phyloP scores from a whole-genome alignment of 352 stramenopile genomes.

The Blastocystis sp. region DNA sequence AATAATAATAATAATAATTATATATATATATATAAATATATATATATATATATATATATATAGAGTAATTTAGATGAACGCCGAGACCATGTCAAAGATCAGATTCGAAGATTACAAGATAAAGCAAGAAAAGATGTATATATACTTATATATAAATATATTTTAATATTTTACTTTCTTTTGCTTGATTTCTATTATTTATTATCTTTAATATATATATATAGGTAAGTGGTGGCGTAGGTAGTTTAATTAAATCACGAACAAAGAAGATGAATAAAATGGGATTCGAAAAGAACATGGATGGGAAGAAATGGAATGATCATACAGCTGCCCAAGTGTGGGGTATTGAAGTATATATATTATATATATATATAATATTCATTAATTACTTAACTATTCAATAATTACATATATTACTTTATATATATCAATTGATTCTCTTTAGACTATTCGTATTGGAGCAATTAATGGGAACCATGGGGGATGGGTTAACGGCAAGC shows the following conservation, averaged over 20 bases:
- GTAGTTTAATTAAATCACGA: conserved; percentile 20
- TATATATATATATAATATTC: too few species aligned
- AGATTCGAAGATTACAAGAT: conserved; percentile 67
- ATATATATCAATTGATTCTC: too few species aligned
- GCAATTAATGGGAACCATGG: conserved; percentile 24
- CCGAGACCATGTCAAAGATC: conserved; percentile 21
- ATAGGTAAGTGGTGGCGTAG: conserved; percentile 25
- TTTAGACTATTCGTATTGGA: conserved; percentile 9
- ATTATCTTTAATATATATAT: too few species aligned
- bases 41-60: too few species aligned
- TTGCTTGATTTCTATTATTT: too few species aligned
- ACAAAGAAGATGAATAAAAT: conserved; percentile 27
- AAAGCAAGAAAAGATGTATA: conserved; percentile 38
- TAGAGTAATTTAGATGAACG: conserved; percentile 41
- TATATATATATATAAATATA: too few species aligned
- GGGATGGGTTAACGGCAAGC: conserved; percentile 30
- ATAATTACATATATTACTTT: too few species aligned
- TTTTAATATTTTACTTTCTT: too few species aligned
- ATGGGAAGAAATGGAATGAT: conserved; percentile 32
- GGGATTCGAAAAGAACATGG: conserved; percentile 28
- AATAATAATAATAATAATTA: too few species aligned
- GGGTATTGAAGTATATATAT: too few species aligned
- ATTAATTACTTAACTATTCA: too few species aligned
- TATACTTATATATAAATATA: conserved; percentile 43
- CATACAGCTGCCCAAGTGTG: too few species aligned